Evolutionary conservation across 805 yeast genomes (phyloP), one percentile per base, ranked within the genome.

Genomic region (Ogataea nakhonphanomensis): DNA sequence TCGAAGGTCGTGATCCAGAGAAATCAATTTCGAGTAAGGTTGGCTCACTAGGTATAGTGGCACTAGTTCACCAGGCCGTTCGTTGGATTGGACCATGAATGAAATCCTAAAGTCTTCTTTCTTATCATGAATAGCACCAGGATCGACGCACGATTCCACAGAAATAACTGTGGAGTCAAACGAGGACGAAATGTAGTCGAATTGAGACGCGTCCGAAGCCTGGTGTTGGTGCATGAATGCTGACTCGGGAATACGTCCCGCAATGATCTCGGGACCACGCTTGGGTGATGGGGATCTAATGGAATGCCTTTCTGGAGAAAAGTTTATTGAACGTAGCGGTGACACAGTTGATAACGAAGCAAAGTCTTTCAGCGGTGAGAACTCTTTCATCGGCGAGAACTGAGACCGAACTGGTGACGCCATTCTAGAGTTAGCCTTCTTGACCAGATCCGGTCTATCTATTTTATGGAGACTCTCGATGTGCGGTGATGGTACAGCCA

Each of bases 31-130:
- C 1, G 74, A 64, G 43, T 79, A 73, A 2, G 78, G 61, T 54
- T 88, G 88, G 30, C 78, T 67, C 38, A 87, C 78, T 50, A 79
- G 71, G 83, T 95, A 90, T 31, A 63, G 49, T 23, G 63, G 64
- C 24, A 57, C 62, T 68, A 85, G 74, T 51, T 81, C 87, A 6
- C 52, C 48, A 45, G 79, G 79, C 28, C 69, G 63, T 17, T 71
- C 78, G 25, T 79, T 72, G 49, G 84, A 91, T 33, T 73, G 65
- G 4, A 84, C 78, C 12, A 82, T 72, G 39, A 90, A 70, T 1
- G 84, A 69, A 15, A 84, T 70, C 22, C 64, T 63, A 12, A 84
- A 80, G 30, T 81, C 88, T 28, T 78, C 84, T 1, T 66, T 50
- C 47, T 71, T 70, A 28, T 69, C 71, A 8, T 30, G 17, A 9